Base-by-base conservation (phyloP, 192 early-diverging fungal species). In the Backusella westeae region DNA sequence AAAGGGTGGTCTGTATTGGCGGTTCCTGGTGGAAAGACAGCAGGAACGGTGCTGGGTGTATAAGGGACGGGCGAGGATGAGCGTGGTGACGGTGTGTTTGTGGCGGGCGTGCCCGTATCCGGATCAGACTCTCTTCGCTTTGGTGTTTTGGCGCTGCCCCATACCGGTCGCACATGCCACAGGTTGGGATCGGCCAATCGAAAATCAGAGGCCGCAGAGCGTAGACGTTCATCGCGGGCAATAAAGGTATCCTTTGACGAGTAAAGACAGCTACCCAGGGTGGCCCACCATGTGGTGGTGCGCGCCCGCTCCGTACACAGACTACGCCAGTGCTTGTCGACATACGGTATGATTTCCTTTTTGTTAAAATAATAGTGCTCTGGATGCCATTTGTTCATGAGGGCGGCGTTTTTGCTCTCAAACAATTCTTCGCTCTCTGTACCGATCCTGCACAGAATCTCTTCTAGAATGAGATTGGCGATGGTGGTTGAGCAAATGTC, bases 281-380 rank as follows among this genome's bases (percentile, higher is more conserved):
- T 91, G 0, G 90, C 90, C 90, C 90, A 91, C 90, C 90, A 91
- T 8, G 90, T 91, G 10, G 86, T 77, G 0, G 90, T 91, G 49
- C 90, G 82, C 34, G 80, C 82, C 15, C 91, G 82, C 38, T 90
- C 88, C 21, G 88, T 91, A 29, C 91, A 92, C 19, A 92, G 77
- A 32, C 81, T 81, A n/a, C 80, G 85, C 91, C 91, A 92, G 69
- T 90, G 81, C 6, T 81, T 81, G 71, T 92, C 91, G 1, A 92
- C 87, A 74, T 86, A 92, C 0, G 90, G 90, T 9, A 89, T 73
- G 44, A 92, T 90, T 21, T 89, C 86, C 46, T 92, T 88, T 74
- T 91, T 91, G 67, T 90, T 88, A 59, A 92, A 92, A 69, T 85
- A 89, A 74, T 85, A 92, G 21, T 79, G 78, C 19, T 84, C 78